phyloP scores from a whole-genome alignment of 495 filamentous ascomycete genomes.

The Neurospora sp. region DNA sequence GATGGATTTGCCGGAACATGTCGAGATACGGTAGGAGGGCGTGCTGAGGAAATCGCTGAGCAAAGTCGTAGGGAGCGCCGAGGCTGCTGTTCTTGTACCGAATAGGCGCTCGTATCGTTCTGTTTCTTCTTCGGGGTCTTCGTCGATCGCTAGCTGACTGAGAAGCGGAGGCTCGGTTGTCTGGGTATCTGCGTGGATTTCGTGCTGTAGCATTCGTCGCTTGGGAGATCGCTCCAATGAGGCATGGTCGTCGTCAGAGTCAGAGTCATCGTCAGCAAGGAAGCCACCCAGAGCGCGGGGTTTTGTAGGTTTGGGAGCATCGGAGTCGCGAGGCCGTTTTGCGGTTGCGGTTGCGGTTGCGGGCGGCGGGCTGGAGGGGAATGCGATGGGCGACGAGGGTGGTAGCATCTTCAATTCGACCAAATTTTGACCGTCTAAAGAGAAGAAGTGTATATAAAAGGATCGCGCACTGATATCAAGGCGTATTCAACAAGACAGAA shows the following conservation, averaged over 20 bases:
- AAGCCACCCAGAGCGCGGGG: conserved; percentile 32
- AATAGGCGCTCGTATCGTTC: conserved; percentile 21
- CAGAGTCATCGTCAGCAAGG: conserved; percentile 37
- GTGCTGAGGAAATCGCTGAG: conserved; percentile 3
- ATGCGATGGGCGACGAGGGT: conserved; percentile 51
- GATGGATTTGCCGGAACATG: conserved; percentile 55
- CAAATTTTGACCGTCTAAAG: not conserved
- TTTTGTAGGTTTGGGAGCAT: conserved; percentile 9
- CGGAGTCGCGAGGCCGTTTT: conserved; percentile 26
- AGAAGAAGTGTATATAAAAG: not conserved
- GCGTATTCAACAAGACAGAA: not conserved
- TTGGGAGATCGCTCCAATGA: conserved; percentile 25
- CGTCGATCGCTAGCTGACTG: conserved; percentile 8
- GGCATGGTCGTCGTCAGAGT: conserved; percentile 25
- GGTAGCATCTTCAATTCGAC: conserved; percentile 17
- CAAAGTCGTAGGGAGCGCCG: not conserved
- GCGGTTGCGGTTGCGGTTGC: conserved; percentile 6
- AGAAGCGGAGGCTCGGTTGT: not conserved
- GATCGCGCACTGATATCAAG: not conserved
- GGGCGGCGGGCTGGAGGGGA: conserved; percentile 46
- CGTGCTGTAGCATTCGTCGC: conserved; percentile 22
- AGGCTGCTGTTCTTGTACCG: not conserved
- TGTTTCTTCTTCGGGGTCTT: conserved; percentile 13
- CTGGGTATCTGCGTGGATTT: conserved; percentile 1
- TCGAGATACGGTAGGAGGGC: conserved; percentile 41